Evolutionary conservation across 768 basidiomycete genomes (phyloP).

Genomic region (Pulveroboletus sp.): DNA sequence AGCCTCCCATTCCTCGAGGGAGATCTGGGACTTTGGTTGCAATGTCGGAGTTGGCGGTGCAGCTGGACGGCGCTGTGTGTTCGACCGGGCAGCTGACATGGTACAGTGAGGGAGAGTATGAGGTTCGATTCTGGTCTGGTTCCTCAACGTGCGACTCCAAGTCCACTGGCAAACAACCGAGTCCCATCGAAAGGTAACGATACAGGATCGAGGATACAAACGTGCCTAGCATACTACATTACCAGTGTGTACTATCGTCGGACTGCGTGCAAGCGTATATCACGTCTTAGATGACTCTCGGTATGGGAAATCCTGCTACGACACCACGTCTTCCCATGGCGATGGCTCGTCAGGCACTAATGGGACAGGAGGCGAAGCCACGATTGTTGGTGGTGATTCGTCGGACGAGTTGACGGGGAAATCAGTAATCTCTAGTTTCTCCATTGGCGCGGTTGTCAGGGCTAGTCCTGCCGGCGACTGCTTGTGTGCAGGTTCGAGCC

Average conservation of each 20-base stretch:
- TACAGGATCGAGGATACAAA: not conserved
- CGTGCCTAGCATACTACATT: conserved; percentile 8
- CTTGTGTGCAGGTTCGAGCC: conserved; percentile 25
- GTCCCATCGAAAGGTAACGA: not conserved
- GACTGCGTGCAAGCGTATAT: conserved; percentile 1
- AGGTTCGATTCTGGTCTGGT: not conserved
- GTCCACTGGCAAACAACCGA: conserved; percentile 7
- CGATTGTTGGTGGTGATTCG: conserved; percentile 8
- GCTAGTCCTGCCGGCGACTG: conserved; percentile 8
- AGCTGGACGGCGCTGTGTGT: conserved; percentile 24
- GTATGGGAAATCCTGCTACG: not conserved
- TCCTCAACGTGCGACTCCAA: not conserved
- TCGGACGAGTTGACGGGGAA: conserved; percentile 1
- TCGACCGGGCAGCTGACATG: conserved; percentile 23
- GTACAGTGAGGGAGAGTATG: not conserved
- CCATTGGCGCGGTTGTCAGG: conserved; percentile 15
- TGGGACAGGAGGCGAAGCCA: conserved; percentile 10
- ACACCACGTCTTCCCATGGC: conserved; percentile 25
- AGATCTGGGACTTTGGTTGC: conserved; percentile 46
- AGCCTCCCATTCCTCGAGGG: conserved; percentile 88
- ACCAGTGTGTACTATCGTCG: conserved; percentile 2
- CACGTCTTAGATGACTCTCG: conserved; percentile 1
- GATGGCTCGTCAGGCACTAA: conserved; percentile 28
- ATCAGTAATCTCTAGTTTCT: not conserved
- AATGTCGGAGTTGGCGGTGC: conserved; percentile 22